Evolutionary conservation across 164 flowering plant genomes (phyloP).

Genomic region (Magnolia kwangsiensis): DNA sequence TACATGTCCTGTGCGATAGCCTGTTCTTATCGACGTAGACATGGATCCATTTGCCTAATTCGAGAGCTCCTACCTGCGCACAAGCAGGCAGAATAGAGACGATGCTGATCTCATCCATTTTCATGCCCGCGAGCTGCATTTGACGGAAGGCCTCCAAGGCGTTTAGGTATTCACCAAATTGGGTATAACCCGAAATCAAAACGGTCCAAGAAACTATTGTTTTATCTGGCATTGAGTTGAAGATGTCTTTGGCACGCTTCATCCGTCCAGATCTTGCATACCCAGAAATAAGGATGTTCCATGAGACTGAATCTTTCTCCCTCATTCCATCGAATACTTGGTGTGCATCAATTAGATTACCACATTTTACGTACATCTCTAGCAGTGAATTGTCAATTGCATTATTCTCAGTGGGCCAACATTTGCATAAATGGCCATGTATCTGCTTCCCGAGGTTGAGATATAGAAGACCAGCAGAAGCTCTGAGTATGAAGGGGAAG

Average conservation of each 20-base stretch:
- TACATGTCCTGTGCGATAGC: slow-evolving; percentile 31
- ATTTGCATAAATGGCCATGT: slow-evolving; percentile 57
- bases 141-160: slow-evolving; percentile 41
- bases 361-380: slow-evolving; percentile 65
- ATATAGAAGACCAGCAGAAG: slow-evolving; percentile 40
- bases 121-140: slow-evolving; percentile 47
- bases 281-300: slow-evolving; percentile 66
- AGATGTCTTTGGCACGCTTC: slow-evolving; percentile 40
- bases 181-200: slow-evolving; percentile 48
- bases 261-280: slow-evolving; percentile 53
- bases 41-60: slow-evolving; percentile 77
- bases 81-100: slow-evolving; percentile 70
- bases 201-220: slow-evolving; percentile 59
- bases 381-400: slow-evolving; percentile 48
- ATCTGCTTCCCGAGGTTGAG: slow-evolving; percentile 48
- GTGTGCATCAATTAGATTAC: slow-evolving; percentile 35
- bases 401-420: slow-evolving; percentile 30
- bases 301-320: slow-evolving; percentile 57
- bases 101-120: slow-evolving; percentile 56
- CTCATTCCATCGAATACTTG: slow-evolving; percentile 59
- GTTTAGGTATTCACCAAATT: slow-evolving; percentile 31
- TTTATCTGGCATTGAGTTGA: slow-evolving; percentile 45
- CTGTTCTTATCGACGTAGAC: slow-evolving; percentile 46
- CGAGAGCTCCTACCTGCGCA: slow-evolving; percentile 68
- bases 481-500: slow-evolving; percentile 57